Evolutionary conservation across 108 stramenopile genomes (phyloP), one percentile per base, ranked within the genome.

Genomic region (Aurantiochytrium sp.): DNA sequence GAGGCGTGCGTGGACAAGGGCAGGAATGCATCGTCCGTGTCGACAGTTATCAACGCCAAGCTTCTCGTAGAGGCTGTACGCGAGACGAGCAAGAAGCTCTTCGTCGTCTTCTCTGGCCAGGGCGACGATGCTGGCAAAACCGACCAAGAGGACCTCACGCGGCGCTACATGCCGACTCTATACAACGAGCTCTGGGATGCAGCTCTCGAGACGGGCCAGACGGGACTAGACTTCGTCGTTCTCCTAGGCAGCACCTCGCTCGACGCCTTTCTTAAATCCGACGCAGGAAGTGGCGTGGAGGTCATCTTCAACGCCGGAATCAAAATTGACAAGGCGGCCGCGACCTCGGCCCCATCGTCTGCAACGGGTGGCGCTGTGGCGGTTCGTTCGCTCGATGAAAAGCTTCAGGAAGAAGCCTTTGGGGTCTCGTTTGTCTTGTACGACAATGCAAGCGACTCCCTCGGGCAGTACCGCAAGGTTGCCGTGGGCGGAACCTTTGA

Each of bases 401-500:
- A 83, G 45, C 76, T 83, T 12, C 76, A 83, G 49, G 76, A 83
- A 23, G 76, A 83, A 45, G 49, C 51, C 76, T 83, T 83, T 83
- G 76, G 76, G 23, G 76, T 83, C 23, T 16, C 49, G 14, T 83
- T 53, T 35, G 76, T 83, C 25, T 45, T 83, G 25, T 83, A 83
- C 76, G 76, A 83, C 51, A 83, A 83, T 23, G 23, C 76, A 28
- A 23, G 4, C 49, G 49, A 83, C 21, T 5, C 72, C 1, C 87
- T 87, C 5, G 35, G 25, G 10, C 10, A 28, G 16, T 58, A 58
- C 43, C 29, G 57, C 55, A 57, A 28, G 29, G 72, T 89, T 5
- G 88, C 88, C 49, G 72, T 89, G 29, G 88, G 88, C 72, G 88
- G 88, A 10, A 89, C 88, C 53, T 89, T 89, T n/a, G 88, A 89